Evolutionary conservation across 1,139 yeast genomes (phyloP).

Genomic region (Protomyces lactucae-debilis): DNA sequence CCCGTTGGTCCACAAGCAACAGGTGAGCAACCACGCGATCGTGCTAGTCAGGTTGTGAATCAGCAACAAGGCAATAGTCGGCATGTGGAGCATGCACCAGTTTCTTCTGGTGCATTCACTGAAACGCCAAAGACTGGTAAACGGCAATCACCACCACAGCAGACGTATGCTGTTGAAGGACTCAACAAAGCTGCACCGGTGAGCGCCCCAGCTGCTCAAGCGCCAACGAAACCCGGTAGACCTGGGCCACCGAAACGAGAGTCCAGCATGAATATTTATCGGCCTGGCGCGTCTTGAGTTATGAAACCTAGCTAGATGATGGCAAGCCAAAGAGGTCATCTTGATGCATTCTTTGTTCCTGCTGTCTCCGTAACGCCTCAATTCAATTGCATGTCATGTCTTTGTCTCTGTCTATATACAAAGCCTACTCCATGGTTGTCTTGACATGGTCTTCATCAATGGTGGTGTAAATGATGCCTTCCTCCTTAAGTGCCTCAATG

Average conservation of each 20-base stretch:
- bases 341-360: neutral
- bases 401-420: neutral
- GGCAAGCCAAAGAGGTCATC: neutral
- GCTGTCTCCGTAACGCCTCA: no score
- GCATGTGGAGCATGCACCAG: no score
- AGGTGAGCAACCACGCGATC: neutral
- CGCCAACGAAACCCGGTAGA: neutral
- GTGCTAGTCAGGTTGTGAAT: neutral
- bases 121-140: neutral
- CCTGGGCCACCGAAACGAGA: neutral
- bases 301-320: neutral
- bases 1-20: neutral
- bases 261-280: neutral
- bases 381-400: neutral
- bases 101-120: no score
- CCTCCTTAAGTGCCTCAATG: constrained; percentile 30
- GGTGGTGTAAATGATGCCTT: constrained; percentile 33
- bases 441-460: constrained; percentile 33
- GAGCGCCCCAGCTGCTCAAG: neutral
- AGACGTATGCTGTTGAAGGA: neutral
- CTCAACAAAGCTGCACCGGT: neutral
- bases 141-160: neutral
- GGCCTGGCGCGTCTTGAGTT: neutral
- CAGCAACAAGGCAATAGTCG: no score
- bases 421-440: constrained; percentile 7